Conservation (phyloP, 768 basidiomycete genomes). For the Boletus reticulatus region DNA sequence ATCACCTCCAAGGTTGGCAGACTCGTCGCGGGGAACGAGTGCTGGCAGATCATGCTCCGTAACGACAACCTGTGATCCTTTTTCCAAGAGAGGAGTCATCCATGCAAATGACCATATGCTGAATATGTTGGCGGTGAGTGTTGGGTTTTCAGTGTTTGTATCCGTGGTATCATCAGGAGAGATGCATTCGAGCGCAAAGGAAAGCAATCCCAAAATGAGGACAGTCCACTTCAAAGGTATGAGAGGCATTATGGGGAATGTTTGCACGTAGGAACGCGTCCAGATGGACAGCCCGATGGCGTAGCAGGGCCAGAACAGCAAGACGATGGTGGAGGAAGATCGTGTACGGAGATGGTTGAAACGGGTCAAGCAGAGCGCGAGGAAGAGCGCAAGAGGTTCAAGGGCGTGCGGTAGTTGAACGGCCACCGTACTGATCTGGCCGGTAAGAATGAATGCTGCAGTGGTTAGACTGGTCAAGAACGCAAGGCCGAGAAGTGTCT, state of each 20-base stretch:
- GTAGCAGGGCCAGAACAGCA: conserved; percentile 84
- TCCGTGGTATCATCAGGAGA: conserved; percentile 56
- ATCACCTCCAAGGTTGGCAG: conserved; percentile 59
- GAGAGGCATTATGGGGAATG: conserved; percentile 34
- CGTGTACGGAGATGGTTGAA: conserved; percentile 70
- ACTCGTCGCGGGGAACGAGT: conserved; percentile 64
- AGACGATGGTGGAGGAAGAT: conserved; percentile 65
- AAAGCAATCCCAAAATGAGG: conserved; percentile 44
- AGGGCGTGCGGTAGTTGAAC: conserved; percentile 54
- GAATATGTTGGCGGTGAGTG: conserved; percentile 76
- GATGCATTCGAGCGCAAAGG: conserved; percentile 65
- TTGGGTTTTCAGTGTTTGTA: conserved; percentile 59
- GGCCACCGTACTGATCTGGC: conserved; percentile 36
- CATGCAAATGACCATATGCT: conserved; percentile 83
- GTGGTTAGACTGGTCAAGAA: conserved; percentile 44
- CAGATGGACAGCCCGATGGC: conserved; percentile 47
- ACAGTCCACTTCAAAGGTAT: conserved; percentile 45
- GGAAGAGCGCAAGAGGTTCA: conserved; percentile 52
- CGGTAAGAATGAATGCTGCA: conserved; percentile 38
- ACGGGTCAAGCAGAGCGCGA: conserved; percentile 52
- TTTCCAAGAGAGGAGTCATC: conserved; percentile 79
- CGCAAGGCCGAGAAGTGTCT: conserved; percentile 52
- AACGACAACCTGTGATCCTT: conserved; percentile 63
- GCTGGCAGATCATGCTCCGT: conserved; percentile 86
- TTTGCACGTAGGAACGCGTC: conserved; percentile 53